A percentile compares a stretch with the other conserved stretches of the same genome.
Conservation (phyloP, 768 basidiomycete species). For the Boletus vermiculosoides region DNA sequence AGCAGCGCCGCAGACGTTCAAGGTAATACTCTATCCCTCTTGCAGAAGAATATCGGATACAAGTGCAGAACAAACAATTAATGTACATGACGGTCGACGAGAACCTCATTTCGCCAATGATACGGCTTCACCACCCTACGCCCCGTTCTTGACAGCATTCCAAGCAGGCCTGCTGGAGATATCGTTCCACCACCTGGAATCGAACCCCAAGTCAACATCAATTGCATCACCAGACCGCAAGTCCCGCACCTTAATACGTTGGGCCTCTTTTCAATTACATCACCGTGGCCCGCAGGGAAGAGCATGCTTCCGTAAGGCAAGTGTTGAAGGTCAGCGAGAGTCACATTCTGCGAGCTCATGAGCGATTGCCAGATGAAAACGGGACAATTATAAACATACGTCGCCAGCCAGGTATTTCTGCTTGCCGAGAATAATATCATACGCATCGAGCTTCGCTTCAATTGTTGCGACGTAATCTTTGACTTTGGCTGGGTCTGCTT, state of each 20-base stretch:
- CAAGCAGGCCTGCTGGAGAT: slow-evolving; percentile 45
- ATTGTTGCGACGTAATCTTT: slow-evolving; percentile 19
- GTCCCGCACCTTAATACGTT: slow-evolving; percentile 43
- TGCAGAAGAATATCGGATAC: not conserved
- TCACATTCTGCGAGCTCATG: slow-evolving; percentile 37
- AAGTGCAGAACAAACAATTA: not conserved
- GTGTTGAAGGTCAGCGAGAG: slow-evolving; percentile 59
- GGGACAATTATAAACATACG: slow-evolving; percentile 31
- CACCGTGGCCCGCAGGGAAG: slow-evolving; percentile 21
- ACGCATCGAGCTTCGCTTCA: slow-evolving; percentile 44
- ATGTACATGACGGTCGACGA: not conserved
- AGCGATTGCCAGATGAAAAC: not conserved
- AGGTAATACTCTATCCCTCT: not conserved
- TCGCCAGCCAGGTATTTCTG: slow-evolving; percentile 58
- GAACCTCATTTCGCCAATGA: not conserved
- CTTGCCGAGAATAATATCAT: slow-evolving; percentile 53
- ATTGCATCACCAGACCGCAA: no score
- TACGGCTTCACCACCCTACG: not conserved
- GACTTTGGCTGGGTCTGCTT: slow-evolving; percentile 25
- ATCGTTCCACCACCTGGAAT: slow-evolving; percentile 52
- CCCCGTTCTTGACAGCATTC: slow-evolving; percentile 43
- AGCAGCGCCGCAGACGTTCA: not conserved
- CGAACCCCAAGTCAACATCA: slow-evolving; percentile 3
- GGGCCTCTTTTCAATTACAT: slow-evolving; percentile 36
- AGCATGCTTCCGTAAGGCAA: slow-evolving; percentile 44